phyloP scores from a whole-genome alignment of 2,329 filamentous ascomycete species.

The Paecilomyces variotii region DNA sequence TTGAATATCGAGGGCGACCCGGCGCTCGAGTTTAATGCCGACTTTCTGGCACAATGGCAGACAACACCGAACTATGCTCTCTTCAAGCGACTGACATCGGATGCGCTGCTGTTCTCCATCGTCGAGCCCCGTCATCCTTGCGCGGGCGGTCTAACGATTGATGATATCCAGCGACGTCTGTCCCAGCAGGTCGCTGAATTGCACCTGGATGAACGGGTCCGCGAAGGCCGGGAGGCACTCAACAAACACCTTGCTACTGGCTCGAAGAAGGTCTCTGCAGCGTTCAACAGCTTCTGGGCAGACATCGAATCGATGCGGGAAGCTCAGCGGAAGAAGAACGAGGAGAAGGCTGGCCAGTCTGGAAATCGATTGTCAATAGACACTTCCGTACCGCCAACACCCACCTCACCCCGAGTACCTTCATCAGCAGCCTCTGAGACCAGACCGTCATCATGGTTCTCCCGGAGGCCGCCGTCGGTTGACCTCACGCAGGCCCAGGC shows the following conservation, averaged over 20 bases:
- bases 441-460: slow-evolving; percentile 21
- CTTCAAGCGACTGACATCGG: slow-evolving; percentile 66
- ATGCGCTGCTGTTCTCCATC: slow-evolving; percentile 87
- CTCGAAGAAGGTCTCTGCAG: slow-evolving; percentile 75
- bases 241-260: slow-evolving; percentile 86
- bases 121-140: slow-evolving; percentile 89
- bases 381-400: neutral
- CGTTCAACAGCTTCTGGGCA: slow-evolving; percentile 81
- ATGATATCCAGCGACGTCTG: slow-evolving; percentile 85
- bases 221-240: slow-evolving; percentile 72
- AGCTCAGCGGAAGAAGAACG: slow-evolving; percentile 52
- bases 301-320: slow-evolving; percentile 80
- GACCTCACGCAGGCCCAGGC: slow-evolving; percentile 50
- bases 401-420: slow-evolving; percentile 1
- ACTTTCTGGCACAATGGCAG: slow-evolving; percentile 84
- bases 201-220: slow-evolving; percentile 84
- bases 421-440: slow-evolving; percentile 19
- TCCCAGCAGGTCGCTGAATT: slow-evolving; percentile 89
- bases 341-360: slow-evolving; percentile 25
- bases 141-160: slow-evolving; percentile 83
- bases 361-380: slow-evolving; percentile 12
- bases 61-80: slow-evolving; percentile 85
- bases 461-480: slow-evolving; percentile 28
- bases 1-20: slow-evolving; percentile 71
- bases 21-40: slow-evolving; percentile 68